Percentiles rank a stretch among this genome's conserved stretches.
phyloP scores from a whole-genome alignment of 164 flowering plant genomes.

The Vitis rotundifolia region DNA sequence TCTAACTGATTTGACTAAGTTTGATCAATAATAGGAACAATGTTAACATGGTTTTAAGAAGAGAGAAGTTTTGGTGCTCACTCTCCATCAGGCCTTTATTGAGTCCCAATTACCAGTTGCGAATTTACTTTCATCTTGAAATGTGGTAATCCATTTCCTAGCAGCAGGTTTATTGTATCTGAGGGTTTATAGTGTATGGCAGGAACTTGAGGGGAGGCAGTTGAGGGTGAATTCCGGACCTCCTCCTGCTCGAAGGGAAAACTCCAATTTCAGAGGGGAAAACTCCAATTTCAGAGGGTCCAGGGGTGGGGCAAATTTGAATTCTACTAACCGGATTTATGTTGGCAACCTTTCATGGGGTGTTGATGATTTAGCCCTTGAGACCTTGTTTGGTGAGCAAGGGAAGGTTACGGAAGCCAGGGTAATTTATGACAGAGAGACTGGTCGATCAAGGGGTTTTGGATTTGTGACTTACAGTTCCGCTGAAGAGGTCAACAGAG shows the following conservation, averaged over 20 bases:
- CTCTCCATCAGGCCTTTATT: background rate
- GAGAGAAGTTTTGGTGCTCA: background rate
- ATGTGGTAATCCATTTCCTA: background rate
- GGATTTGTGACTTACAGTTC: constrained; percentile 86
- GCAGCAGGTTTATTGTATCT: background rate
- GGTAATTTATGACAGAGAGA: constrained; percentile 86
- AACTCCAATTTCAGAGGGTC: constrained; percentile 23
- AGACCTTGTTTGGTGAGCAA: constrained; percentile 76
- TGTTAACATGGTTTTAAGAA: background rate
- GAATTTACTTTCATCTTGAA: background rate
- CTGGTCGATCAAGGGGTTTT: constrained; percentile 92
- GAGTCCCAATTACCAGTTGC: background rate
- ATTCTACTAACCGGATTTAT: constrained; percentile 39
- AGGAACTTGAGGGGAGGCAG: constrained; percentile 53
- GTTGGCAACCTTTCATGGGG: constrained; percentile 96
- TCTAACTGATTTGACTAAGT: background rate
- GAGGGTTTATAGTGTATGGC: background rate
- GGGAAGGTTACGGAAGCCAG: constrained; percentile 83
- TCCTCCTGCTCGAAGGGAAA: constrained; percentile 40
- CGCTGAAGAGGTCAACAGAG: constrained; percentile 69
- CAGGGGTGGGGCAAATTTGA: constrained; percentile 11
- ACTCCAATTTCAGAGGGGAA: constrained; percentile 27
- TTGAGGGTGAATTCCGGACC: constrained; percentile 60
- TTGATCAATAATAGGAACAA: background rate
- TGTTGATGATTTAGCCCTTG: constrained; percentile 78